Conservation (phyloP, 768 basidiomycete genomes). For the Auricularia auricula-judae region DNA sequence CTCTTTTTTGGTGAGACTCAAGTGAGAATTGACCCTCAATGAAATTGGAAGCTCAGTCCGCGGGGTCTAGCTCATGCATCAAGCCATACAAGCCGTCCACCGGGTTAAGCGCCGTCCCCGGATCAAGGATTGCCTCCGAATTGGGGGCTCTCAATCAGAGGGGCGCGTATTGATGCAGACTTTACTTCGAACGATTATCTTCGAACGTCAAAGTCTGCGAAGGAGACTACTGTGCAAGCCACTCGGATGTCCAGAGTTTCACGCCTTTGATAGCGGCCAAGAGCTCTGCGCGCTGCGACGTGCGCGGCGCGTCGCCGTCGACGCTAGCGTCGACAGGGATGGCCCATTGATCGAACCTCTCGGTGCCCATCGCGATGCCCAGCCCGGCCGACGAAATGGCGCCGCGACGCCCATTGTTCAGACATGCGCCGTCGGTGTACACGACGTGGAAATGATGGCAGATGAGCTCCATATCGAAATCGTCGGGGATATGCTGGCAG, state of each 20-base stretch:
- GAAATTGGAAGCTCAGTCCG: no score
- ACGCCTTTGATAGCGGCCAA: background rate
- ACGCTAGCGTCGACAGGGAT: background rate
- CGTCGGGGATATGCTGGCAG: background rate
- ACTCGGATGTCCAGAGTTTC: background rate
- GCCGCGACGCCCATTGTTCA: slow-evolving; percentile 14
- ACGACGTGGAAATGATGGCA: slow-evolving; percentile 20
- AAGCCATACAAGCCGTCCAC: no score
- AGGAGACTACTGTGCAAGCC: background rate
- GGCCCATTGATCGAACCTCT: background rate
- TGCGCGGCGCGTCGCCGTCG: background rate
- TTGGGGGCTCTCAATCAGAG: no score
- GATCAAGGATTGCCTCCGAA: no score
- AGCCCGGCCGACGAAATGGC: slow-evolving; percentile 22
- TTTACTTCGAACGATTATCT: no score
- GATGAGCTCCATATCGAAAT: background rate
- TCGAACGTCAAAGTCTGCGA: no score
- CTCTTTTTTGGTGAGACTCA: no score
- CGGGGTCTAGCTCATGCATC: no score
- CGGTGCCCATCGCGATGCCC: slow-evolving; percentile 1
- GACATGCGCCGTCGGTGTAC: slow-evolving; percentile 26
- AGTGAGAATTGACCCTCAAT: no score
- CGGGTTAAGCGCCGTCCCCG: no score
- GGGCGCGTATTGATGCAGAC: no score
- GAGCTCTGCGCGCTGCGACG: background rate